Percentiles rank a stretch among this genome's conserved stretches.
phyloP scores from a whole-genome alignment of 73 alveolate genomes.

The Uronychia setigera region DNA sequence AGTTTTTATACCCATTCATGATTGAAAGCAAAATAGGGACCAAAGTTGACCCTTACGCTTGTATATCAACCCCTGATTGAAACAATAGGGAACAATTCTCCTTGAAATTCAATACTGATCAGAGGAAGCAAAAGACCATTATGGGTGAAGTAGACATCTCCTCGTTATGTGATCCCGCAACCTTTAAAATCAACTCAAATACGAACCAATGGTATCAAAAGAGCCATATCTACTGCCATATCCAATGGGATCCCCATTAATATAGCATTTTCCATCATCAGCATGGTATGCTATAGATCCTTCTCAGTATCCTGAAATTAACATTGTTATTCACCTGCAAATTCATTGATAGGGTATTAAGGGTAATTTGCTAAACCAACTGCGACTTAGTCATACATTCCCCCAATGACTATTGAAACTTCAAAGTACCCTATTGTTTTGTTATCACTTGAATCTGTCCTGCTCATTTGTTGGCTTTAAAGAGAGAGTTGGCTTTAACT shows the following conservation, averaged over 20 bases:
- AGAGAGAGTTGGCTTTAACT: not conserved
- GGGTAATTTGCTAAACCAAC: slow-evolving; percentile 29
- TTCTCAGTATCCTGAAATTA: slow-evolving; percentile 20
- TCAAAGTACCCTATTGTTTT: slow-evolving; percentile 38
- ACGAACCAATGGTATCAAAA: slow-evolving; percentile 36
- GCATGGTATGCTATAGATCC: slow-evolving; percentile 46
- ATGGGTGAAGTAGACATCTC: slow-evolving; percentile 49
- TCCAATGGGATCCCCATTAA: slow-evolving; percentile 26
- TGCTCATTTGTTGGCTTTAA: slow-evolving; percentile 11
- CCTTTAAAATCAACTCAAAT: too few species aligned
- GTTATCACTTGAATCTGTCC: not conserved
- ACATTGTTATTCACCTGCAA: too few species aligned
- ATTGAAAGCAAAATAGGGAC: slow-evolving; percentile 13
- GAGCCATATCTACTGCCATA: slow-evolving; percentile 43
- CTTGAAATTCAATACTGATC: slow-evolving; percentile 24
- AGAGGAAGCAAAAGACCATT: slow-evolving; percentile 56
- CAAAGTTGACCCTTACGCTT: slow-evolving; percentile 11
- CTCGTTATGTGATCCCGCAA: slow-evolving; percentile 42
- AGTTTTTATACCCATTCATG: too few species aligned
- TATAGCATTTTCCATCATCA: slow-evolving; percentile 56
- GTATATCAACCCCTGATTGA: slow-evolving; percentile 36
- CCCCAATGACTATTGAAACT: slow-evolving; percentile 24
- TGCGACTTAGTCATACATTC: slow-evolving; percentile 42
- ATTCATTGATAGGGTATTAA: slow-evolving; percentile 16
- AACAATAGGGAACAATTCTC: slow-evolving; percentile 22